Percentiles rank a stretch among this genome's conserved stretches.
These are phyloP conservation scores for Crepidotus variabilis DNA, from an alignment of 768 basidiomycete genomes.

Conservation along the genomic window DNA sequence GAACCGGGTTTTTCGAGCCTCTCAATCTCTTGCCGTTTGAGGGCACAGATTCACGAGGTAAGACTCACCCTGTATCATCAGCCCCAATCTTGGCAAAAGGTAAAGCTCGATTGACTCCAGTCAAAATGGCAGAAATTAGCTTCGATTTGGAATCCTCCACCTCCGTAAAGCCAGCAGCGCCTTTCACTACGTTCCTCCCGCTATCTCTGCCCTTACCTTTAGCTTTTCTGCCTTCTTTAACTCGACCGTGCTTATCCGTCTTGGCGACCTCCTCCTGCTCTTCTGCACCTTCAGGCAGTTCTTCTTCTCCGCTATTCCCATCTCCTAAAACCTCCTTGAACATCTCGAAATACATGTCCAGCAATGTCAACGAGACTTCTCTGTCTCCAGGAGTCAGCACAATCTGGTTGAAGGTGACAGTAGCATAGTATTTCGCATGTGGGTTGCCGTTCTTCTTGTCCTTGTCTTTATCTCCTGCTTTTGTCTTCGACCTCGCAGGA, in stretches of 20 bases:
- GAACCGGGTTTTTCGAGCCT: no score
- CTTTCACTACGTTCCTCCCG: slow-evolving; percentile 26
- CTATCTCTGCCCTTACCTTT: slow-evolving; percentile 35
- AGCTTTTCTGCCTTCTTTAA: slow-evolving; percentile 28
- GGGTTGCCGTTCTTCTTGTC: slow-evolving; percentile 46
- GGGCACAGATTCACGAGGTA: not conserved
- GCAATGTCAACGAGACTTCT: slow-evolving; percentile 71
- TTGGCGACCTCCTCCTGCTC: slow-evolving; percentile 30
- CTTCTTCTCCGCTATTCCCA: slow-evolving; percentile 29
- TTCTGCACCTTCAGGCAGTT: slow-evolving; percentile 24
- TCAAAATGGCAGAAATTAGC: slow-evolving; percentile 85
- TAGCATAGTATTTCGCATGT: slow-evolving; percentile 88
- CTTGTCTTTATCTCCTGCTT: slow-evolving; percentile 24
- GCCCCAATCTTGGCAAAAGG: slow-evolving; percentile 86
- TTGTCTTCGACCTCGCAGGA: slow-evolving; percentile 23
- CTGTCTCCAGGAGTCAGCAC: slow-evolving; percentile 66
- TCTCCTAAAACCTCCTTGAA: slow-evolving; percentile 86
- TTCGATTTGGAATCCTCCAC: slow-evolving; percentile 79
- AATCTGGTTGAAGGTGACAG: slow-evolving; percentile 94
- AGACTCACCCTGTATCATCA: slow-evolving; percentile 55
- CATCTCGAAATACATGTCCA: slow-evolving; percentile 92
- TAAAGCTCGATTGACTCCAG: slow-evolving; percentile 91
- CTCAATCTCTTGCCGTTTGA: no score
- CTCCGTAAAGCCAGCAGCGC: slow-evolving; percentile 67
- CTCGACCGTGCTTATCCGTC: slow-evolving; percentile 33